Conservation (phyloP, 352 stramenopile species). For the Blastocystis sp. region DNA sequence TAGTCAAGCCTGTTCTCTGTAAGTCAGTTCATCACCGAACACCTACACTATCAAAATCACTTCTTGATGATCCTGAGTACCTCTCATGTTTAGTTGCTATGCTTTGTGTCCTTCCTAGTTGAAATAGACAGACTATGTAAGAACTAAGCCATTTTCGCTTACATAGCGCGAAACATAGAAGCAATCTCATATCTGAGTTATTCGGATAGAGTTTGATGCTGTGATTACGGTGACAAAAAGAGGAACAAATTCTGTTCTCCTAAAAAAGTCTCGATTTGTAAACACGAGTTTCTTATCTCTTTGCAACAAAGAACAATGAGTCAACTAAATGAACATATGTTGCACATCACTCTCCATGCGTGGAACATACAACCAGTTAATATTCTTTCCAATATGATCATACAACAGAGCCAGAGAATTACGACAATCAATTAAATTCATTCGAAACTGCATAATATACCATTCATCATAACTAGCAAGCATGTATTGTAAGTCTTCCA, state of each 20-base stretch:
- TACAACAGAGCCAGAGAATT: conserved; percentile 27
- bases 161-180: too few species aligned
- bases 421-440: not conserved
- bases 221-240: too few species aligned
- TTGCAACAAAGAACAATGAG: not conserved
- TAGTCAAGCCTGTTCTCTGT: not conserved
- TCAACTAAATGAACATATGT: conserved; percentile 45
- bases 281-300: too few species aligned
- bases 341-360: conserved; percentile 45
- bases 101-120: not conserved
- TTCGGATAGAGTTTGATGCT: too few species aligned
- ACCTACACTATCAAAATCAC: not conserved
- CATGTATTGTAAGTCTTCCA: not conserved
- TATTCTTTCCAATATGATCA: conserved; percentile 26
- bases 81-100: not conserved
- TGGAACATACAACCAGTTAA: conserved; percentile 49
- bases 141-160: too few species aligned
- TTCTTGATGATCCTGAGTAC: not conserved
- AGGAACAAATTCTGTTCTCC: too few species aligned
- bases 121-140: too few species aligned
- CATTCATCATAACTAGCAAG: conserved; percentile 19
- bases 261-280: too few species aligned
- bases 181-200: too few species aligned
- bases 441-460: not conserved
- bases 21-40: not conserved